phyloP scores from a whole-genome alignment of 306 rosid genomes.

The Fragaria ananassa region DNA sequence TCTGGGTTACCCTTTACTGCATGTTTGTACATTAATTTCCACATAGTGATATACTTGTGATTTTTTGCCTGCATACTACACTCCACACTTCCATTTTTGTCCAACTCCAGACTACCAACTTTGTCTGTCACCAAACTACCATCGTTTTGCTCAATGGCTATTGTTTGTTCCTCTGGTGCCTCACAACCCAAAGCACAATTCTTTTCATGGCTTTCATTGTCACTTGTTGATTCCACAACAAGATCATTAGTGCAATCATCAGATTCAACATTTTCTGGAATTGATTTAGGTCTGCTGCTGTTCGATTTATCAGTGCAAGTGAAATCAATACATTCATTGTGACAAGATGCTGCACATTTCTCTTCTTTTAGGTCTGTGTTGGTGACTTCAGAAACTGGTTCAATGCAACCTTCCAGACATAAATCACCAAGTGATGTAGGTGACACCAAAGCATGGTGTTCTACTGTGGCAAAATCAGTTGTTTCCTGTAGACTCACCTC shows the following conservation, averaged over 20 bases:
- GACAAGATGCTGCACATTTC: conserved; percentile 4
- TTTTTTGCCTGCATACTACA: conserved; percentile 36
- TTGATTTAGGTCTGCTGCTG: conserved; percentile 10
- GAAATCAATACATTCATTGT: conserved; percentile 16
- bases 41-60: conserved; percentile 56
- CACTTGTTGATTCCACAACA: conserved; percentile 16
- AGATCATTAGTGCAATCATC: not conserved
- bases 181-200: conserved; percentile 27
- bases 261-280: not conserved
- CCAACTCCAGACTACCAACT: conserved; percentile 10
- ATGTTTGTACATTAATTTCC: conserved; percentile 82
- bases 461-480: not conserved
- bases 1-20: conserved; percentile 40
- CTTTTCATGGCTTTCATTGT: conserved; percentile 21
- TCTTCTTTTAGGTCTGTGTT: conserved; percentile 6
- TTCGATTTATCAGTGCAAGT: conserved; percentile 1
- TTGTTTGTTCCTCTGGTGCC: conserved; percentile 26
- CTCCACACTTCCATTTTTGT: conserved; percentile 23
- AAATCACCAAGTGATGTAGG: not conserved
- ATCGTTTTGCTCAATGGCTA: conserved; percentile 10
- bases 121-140: conserved; percentile 2
- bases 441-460: not conserved
- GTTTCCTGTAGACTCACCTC: conserved; percentile 21
- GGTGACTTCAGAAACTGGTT: not conserved
- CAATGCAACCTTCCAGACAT: not conserved